Evolutionary conservation across 805 yeast species (phyloP), one percentile per base, ranked within the genome.

Genomic region (Peterozyma toletana): DNA sequence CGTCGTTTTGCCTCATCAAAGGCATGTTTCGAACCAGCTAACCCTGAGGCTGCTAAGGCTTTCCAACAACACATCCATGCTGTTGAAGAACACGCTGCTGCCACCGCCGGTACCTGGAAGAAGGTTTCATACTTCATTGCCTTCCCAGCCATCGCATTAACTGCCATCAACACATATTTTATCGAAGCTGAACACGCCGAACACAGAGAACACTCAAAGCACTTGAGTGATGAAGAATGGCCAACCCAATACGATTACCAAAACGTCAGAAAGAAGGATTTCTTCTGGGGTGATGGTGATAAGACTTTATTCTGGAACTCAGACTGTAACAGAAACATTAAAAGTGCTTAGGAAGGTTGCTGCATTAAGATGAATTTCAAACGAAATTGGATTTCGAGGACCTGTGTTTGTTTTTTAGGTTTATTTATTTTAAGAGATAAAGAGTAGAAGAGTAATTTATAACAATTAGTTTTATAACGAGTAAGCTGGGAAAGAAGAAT

Each of bases 201-300:
- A 58, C 99, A 93, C 77, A 80, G 93, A 73, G 76, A 75, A 63
- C 93, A 85, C 67, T 70, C 79, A 58, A 70, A 64, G 54, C 83
- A 81, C 58, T 70, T 87, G 46, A 65, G 88, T 31, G 97, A 90
- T 64, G 91, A 83, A 56, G 95, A 90, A 63, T 86, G 96, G 89
- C 97, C 97, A 60, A 70, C 66, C 49, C 93, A 85, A 68, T 86
- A 86, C 73, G 90, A 82, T 57, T 93, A 79, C 80, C 90, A 84
- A 76, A 93, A 93, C 77, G 66, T 89, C 57, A 87, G 98, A 80
- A 63, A 66, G 62, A 83, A 80, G 66, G 82, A 85, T 63, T 91
- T 78, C 78, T 91, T 89, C 83, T 93, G 98, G 98, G 99, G 99
- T 63, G 91, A 93, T 63, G 98, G 99, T 64, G 96, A 90, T 76